These are phyloP conservation scores for Aspergillus sp. DNA, from an alignment of 2,329 filamentous ascomycete genomes.

Conservation along the genomic window DNA sequence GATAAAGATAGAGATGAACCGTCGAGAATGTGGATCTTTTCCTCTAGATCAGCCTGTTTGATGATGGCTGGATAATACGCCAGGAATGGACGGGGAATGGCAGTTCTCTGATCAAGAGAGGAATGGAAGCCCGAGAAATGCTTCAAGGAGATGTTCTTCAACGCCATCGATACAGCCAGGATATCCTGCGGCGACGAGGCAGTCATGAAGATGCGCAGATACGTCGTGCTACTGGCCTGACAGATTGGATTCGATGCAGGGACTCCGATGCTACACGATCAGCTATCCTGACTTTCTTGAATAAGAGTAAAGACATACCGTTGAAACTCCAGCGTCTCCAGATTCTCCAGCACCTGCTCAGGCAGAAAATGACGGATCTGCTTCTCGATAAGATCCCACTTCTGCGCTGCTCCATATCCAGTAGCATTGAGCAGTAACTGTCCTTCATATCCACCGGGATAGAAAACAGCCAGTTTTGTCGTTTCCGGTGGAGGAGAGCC, in stretches of 20 bases:
- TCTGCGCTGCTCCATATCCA: slow-evolving; percentile 45
- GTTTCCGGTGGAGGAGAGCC: slow-evolving; percentile 46
- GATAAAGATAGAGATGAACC: background rate
- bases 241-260: slow-evolving; percentile 33
- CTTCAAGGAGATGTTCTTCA: slow-evolving; percentile 36
- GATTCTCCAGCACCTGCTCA: slow-evolving; percentile 34
- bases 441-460: slow-evolving; percentile 45
- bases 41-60: slow-evolving; percentile 21
- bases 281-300: no score
- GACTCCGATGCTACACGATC: slow-evolving; percentile 26
- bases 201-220: slow-evolving; percentile 43
- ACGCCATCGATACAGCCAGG: slow-evolving; percentile 21
- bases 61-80: slow-evolving; percentile 39
- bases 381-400: slow-evolving; percentile 47
- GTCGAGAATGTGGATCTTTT: slow-evolving; percentile 21
- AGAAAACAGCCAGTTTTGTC: slow-evolving; percentile 50
- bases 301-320: slow-evolving; percentile 17
- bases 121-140: slow-evolving; percentile 42
- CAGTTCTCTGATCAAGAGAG: slow-evolving; percentile 39
- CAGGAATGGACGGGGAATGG: slow-evolving; percentile 36
- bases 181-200: slow-evolving; percentile 26
- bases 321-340: slow-evolving; percentile 53
- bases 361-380: slow-evolving; percentile 43
- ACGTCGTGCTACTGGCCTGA: slow-evolving; percentile 42
- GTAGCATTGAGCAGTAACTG: slow-evolving; percentile 44